A percentile compares a stretch with the other conserved stretches of the same genome.
These are phyloP conservation scores for Hymenochaete sp. DNA, from an alignment of 1,284 basidiomycete genomes.

Conservation along the genomic window DNA sequence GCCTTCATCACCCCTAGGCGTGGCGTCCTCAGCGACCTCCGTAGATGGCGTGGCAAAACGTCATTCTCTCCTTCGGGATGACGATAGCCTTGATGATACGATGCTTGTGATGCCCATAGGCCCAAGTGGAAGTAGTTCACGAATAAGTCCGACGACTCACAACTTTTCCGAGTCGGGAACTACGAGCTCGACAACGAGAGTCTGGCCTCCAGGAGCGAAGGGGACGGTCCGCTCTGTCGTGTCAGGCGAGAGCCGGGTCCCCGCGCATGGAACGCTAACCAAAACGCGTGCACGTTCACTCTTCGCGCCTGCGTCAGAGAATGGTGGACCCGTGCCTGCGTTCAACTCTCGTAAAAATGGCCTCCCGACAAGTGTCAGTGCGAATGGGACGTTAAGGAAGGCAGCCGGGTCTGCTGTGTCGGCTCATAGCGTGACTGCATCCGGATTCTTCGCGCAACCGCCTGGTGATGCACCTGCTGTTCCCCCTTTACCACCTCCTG, in stretches of 20 bases:
- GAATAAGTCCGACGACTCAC: constrained; percentile 2
- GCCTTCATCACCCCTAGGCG: constrained; percentile 26
- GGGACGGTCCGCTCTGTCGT: constrained; percentile 16
- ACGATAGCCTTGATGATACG: constrained; percentile 62
- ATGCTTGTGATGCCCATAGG: constrained; percentile 70
- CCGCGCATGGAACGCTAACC: constrained; percentile 36
- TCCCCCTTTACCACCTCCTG: constrained; percentile 28
- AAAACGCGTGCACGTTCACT: constrained; percentile 23
- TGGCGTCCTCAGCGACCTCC: constrained; percentile 1
- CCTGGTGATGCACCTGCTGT: constrained; percentile 21
- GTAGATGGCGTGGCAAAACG: constrained; percentile 11
- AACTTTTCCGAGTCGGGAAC: constrained; percentile 14
- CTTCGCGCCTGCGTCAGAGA: constrained; percentile 4
- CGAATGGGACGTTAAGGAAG: constrained; percentile 55
- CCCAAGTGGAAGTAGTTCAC: constrained; percentile 26
- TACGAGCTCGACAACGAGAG: constrained; percentile 19
- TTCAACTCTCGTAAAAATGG: too few relatives aligned
- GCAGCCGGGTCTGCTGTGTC: constrained; percentile 58
- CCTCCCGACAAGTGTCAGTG: constrained; percentile 34
- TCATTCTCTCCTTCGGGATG: constrained; percentile 32
- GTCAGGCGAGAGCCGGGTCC: constrained; percentile 19
- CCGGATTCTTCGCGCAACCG: constrained; percentile 65
- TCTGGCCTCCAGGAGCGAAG: constrained; percentile 30
- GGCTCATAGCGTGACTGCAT: constrained; percentile 60
- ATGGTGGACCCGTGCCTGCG: not conserved